Evolutionary conservation across 1,284 basidiomycete species (phyloP), one percentile per base, ranked within the genome.

Genomic region (Golubevia pallescens): DNA sequence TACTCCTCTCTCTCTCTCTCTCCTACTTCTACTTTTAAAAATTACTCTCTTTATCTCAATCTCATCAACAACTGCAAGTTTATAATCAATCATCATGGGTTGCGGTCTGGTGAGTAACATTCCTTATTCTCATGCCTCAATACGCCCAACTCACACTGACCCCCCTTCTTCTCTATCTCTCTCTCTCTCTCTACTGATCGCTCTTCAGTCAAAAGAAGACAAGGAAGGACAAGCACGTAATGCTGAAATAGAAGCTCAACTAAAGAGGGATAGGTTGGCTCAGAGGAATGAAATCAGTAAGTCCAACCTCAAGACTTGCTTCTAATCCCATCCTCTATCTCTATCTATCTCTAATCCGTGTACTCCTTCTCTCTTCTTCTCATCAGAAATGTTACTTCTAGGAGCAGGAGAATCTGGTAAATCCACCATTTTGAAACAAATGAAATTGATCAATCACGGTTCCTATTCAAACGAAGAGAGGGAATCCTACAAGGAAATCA

Each of bases 331-430:
- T 10, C 1, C 56, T 57, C 34, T 19, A 28, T 10, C 19, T 21
- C 16, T 19, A 4, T 7, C 20, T 21, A 53, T 8, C 38, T 8
- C 20, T 38, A 19, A n/a, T 23, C 19, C 28, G n/a, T n/a, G n/a
- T 28, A 28, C 28, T 28, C 28, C 55, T 23, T 51, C 58, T 10
- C 54, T 57, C 48, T 61, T 38, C 28, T 28, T 42, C 2, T 63
- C n/a, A 23, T 23, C 57, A 69, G 67, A 81, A 65, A 79, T 81
- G 77, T 71, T 81, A 1, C 73, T 81, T 54, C 71, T 81, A 60
- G 78, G 78, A 55, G 78, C 78, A 8, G 78, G 78, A 67, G 78
- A 81, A 61, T 79, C 77, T 24, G 78, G 78, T 58, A 81, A 81
- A 62, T 79, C 77, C 5, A 81, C 78, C 48, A 79, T 81, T 60